Conservation (phyloP, 495 filamentous ascomycete genomes). For the Amorphotheca resinae region DNA sequence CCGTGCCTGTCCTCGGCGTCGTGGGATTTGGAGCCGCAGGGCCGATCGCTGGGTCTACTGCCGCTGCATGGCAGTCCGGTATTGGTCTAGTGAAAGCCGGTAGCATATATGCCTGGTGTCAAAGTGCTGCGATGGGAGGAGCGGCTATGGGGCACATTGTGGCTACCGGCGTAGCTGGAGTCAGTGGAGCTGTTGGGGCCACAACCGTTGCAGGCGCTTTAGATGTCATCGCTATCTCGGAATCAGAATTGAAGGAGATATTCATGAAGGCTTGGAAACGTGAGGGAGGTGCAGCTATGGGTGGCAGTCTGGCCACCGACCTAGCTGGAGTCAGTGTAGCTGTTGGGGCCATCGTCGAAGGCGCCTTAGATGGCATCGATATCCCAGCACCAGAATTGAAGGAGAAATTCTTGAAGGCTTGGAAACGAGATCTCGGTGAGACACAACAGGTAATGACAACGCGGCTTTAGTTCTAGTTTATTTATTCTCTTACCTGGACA, state of each 20-base stretch:
- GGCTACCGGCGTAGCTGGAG: too few species aligned
- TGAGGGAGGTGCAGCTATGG: too few species aligned
- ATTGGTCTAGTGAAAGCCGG: conserved; percentile 18
- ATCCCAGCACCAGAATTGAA: conserved; percentile 1
- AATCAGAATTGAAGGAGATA: too few species aligned
- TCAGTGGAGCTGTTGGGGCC: too few species aligned
- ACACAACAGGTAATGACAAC: too few species aligned
- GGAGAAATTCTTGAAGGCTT: conserved; percentile 10
- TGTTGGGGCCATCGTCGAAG: conserved; percentile 6
- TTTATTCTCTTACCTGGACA: too few species aligned
- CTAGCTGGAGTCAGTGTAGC: conserved; percentile 13
- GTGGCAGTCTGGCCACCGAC: conserved; percentile 12
- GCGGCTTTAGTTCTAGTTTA: too few species aligned
- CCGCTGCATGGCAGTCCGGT: conserved; percentile 10
- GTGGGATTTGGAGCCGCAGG: conserved; percentile 3
- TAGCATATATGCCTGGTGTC: conserved; percentile 23
- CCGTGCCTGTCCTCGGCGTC: conserved; percentile 2
- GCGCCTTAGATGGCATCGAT: conserved; percentile 7
- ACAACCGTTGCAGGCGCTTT: too few species aligned
- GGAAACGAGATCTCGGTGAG: conserved; percentile 3
- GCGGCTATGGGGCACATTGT: too few species aligned
- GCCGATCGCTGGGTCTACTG: conserved; percentile 3
- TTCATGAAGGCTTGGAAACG: too few species aligned
- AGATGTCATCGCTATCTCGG: too few species aligned
- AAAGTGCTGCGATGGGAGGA: conserved; percentile 24